Base-by-base conservation (phyloP, 1,284 basidiomycete species). In the Puccinia hordei region DNA sequence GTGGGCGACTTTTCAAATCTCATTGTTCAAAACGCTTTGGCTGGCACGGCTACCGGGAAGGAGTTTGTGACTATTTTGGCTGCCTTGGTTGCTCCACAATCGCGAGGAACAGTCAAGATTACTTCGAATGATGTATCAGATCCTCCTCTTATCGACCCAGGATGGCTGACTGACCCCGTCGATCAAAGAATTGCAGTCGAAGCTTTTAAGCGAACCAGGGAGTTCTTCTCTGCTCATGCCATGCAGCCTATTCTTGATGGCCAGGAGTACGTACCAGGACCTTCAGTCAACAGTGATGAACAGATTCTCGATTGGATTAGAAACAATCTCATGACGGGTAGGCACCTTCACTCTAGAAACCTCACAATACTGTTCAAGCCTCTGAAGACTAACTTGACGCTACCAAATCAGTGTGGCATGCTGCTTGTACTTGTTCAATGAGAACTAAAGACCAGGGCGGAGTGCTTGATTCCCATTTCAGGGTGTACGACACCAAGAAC, bases 401-500 rank as follows among this genome's bases (percentile, higher is more conserved):
- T 33, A 27, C 9, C 10, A 10, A 33, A 8, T 83, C 83, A 59
- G 84, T 85, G 78, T 85, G 85, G 82, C 85, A 85, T 82, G 84
- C 85, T n/a, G 83, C 84, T 77, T 90, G 90, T 83, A 87, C 86
- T 81, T 86, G 84, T 57, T 90, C 91, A 30, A 92, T 92, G 92
- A 91, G 92, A 84, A 91, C 91, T 24, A 88, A 89, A 69, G 88
- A 89, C 82, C 86, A 92, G 84, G 92, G 92, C 65, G 92, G 92
- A 84, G 92, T 93, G 44, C 90, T 93, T 82, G 92, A 92, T 85
- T 86, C 86, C 30, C 88, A 90, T 81, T 88, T 92, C 81, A 91
- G 88, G 84, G 92, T 93, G 68, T 91, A 89, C 85, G 92, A 91
- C 75, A 90, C 91, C 4, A 83, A 88, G 84, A 91, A 91, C 87